Percentiles rank a stretch among this genome's conserved stretches.
These are phyloP conservation scores for Nelumbo lutea DNA, from an alignment of 164 flowering plant species.

Conservation along the genomic window DNA sequence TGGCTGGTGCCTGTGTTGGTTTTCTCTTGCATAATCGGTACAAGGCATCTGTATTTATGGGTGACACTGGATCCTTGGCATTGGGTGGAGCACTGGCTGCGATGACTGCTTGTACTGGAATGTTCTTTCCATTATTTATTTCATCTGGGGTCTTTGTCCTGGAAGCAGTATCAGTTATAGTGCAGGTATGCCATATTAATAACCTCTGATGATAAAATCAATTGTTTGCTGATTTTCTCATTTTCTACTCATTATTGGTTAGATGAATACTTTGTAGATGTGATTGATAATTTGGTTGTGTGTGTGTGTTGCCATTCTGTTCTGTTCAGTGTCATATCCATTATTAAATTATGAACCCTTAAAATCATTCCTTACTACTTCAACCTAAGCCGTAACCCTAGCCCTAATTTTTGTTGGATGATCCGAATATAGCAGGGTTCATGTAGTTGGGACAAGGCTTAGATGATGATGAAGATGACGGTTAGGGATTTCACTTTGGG, in stretches of 20 bases:
- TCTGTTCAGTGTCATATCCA: too few species aligned
- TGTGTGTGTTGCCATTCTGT: not conserved
- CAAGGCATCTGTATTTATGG: constrained; percentile 92
- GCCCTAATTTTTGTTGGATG: too few species aligned
- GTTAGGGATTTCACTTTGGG: too few species aligned
- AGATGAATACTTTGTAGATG: too few species aligned
- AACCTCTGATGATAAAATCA: not conserved
- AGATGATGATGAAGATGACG: too few species aligned
- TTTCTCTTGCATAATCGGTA: constrained; percentile 83
- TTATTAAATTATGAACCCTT: too few species aligned
- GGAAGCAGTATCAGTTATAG: constrained; percentile 59
- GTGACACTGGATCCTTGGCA: constrained; percentile 86
- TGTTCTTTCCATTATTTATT: constrained; percentile 85
- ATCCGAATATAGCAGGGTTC: too few species aligned
- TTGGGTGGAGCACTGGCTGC: constrained; percentile 89
- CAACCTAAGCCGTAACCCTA: too few species aligned
- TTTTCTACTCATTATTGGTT: too few species aligned
- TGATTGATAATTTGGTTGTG: not conserved
- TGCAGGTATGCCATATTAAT: constrained; percentile 52
- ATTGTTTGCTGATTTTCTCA: not conserved
- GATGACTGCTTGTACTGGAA: constrained; percentile 94
- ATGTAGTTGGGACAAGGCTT: too few species aligned
- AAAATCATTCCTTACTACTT: too few species aligned
- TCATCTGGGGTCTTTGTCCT: constrained; percentile 71
- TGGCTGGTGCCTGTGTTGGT: constrained; percentile 96